A percentile compares a stretch with the other conserved stretches of the same genome.
Conservation (phyloP, 2,329 filamentous ascomycete species). For the Leptographium radiaticola region DNA sequence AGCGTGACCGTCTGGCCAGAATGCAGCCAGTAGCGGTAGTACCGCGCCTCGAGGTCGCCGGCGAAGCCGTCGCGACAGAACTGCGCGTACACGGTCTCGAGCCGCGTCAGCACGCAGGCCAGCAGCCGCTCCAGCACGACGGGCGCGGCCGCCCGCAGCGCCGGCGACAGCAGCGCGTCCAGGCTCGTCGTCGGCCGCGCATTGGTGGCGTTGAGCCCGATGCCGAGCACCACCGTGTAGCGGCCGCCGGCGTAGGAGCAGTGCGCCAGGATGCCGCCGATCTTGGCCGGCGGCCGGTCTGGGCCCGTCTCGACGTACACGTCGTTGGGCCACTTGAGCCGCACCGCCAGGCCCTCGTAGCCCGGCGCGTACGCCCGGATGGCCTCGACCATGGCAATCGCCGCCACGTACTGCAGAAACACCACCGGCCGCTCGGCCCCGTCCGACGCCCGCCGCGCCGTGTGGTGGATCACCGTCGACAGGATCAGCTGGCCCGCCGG, state of each 20-base stretch:
- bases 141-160: constrained; percentile 27
- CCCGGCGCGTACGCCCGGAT: constrained; percentile 67
- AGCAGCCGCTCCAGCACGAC: constrained; percentile 70
- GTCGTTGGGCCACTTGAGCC: constrained; percentile 96
- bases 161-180: constrained; percentile 41
- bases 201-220: constrained; percentile 80
- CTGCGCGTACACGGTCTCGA: constrained; percentile 63
- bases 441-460: constrained; percentile 44
- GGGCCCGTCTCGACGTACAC: constrained; percentile 58
- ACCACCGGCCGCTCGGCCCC: constrained; percentile 48
- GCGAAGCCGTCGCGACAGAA: constrained; percentile 71
- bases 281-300: constrained; percentile 41
- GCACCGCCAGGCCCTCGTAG: constrained; percentile 65
- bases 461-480: constrained; percentile 77
- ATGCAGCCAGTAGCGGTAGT: constrained; percentile 81
- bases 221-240: constrained; percentile 77
- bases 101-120: constrained; percentile 62
- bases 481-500: constrained; percentile 79
- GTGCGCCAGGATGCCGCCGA: constrained; percentile 86
- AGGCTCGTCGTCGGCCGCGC: constrained; percentile 76
- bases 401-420: constrained; percentile 87
- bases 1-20: constrained; percentile 58
- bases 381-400: constrained; percentile 74
- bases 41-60: constrained; percentile 55
- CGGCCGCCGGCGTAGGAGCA: constrained; percentile 63